Evolutionary conservation across 192 early-diverging fungal species (phyloP).

Genomic region (Coemansia sp.): DNA sequence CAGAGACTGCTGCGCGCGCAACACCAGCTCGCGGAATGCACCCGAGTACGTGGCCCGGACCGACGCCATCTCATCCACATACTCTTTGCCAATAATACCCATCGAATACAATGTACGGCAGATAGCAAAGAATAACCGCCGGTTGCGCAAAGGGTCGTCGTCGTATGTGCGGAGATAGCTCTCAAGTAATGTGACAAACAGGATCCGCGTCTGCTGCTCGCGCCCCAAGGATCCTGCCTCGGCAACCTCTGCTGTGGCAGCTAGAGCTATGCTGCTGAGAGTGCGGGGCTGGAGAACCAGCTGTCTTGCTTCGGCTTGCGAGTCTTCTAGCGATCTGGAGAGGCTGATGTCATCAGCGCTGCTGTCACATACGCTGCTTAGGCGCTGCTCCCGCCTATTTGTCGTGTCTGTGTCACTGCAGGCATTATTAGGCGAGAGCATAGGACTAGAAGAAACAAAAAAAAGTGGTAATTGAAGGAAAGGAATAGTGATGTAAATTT

Average conservation of each 20-base stretch:
- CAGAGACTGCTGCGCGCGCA: slow-evolving; percentile 70
- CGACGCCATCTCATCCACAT: slow-evolving; percentile 82
- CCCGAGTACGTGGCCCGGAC: slow-evolving; percentile 85
- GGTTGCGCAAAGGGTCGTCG: slow-evolving; percentile 83
- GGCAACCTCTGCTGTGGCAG: slow-evolving; percentile 7
- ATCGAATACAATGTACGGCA: slow-evolving; percentile 85
- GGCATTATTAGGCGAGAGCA: not conserved
- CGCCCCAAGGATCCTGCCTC: slow-evolving; percentile 29
- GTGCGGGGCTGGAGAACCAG: slow-evolving; percentile 6
- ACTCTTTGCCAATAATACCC: slow-evolving; percentile 80
- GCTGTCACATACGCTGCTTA: slow-evolving; percentile 5
- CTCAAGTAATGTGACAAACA: slow-evolving; percentile 89
- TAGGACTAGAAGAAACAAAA: not conserved
- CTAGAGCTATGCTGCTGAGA: not conserved
- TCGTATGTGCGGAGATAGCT: slow-evolving; percentile 91
- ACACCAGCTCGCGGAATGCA: slow-evolving; percentile 84
- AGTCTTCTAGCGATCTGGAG: not conserved
- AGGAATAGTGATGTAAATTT: not conserved
- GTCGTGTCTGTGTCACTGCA: not conserved
- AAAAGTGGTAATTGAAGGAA: not conserved
- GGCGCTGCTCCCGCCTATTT: not conserved
- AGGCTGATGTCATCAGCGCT: not conserved
- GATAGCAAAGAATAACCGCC: slow-evolving; percentile 83
- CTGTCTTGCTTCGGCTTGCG: not conserved
- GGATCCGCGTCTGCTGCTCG: slow-evolving; percentile 72